These are phyloP conservation scores for Stipa capillata DNA, from an alignment of 176 grass and related monocot species.

Conservation along the genomic window DNA sequence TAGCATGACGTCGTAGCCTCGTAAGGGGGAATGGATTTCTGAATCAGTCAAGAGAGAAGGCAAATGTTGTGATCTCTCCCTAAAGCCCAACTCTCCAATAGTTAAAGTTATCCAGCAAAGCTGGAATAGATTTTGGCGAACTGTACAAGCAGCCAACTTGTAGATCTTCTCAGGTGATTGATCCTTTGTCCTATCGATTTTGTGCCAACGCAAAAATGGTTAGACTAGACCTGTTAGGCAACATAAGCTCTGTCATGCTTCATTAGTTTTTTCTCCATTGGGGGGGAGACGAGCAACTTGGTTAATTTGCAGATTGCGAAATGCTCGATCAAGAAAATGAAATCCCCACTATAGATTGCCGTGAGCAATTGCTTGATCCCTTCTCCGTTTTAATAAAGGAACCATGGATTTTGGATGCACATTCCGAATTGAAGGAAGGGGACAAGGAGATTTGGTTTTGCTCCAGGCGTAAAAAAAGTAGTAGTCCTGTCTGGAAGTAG, in stretches of 20 bases:
- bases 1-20: background rate
- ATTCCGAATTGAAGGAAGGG: background rate
- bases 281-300: background rate
- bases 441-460: background rate
- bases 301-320: background rate
- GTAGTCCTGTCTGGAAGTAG: background rate
- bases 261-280: too few species aligned
- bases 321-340: background rate
- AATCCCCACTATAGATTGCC: background rate
- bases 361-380: background rate
- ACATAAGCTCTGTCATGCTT: background rate
- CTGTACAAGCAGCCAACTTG: background rate
- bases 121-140: background rate
- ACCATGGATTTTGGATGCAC: background rate
- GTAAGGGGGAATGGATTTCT: background rate
- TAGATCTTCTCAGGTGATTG: background rate
- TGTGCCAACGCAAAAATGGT: background rate
- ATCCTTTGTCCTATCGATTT: background rate
- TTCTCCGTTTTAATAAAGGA: background rate
- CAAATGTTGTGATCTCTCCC: background rate
- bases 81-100: slow-evolving; percentile 1
- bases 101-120: slow-evolving; percentile 9
- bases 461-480: background rate
- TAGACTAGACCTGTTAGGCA: background rate
- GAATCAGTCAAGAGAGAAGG: background rate